phyloP scores from a whole-genome alignment of 306 rosid species.

The Vachellia collinsii region DNA sequence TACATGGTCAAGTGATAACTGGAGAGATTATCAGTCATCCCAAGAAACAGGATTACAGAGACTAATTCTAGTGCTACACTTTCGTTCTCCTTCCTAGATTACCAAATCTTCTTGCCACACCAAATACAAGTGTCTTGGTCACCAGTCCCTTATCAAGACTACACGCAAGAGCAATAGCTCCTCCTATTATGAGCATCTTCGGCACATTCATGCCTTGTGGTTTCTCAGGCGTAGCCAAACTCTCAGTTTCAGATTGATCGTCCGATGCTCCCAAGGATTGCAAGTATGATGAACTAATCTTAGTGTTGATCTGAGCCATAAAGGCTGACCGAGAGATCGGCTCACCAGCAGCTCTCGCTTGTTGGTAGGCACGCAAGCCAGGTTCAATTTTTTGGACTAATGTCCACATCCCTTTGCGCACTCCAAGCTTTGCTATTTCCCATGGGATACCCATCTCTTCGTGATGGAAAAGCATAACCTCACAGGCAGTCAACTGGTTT shows the following conservation, averaged over 20 bases:
- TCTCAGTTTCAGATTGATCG: constrained; percentile 38
- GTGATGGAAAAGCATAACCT: constrained; percentile 86
- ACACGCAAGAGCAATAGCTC: constrained; percentile 43
- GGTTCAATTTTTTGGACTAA: constrained; percentile 89
- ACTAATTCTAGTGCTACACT: constrained; percentile 32
- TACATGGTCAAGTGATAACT: neutral
- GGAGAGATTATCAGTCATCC: constrained; percentile 5
- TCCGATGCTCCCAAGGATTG: constrained; percentile 53
- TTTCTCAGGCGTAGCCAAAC: constrained; percentile 44
- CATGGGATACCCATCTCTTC: constrained; percentile 99
- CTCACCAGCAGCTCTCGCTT: constrained; percentile 63
- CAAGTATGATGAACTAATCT: constrained; percentile 62
- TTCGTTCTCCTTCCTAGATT: constrained; percentile 57
- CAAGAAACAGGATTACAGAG: constrained; percentile 33
- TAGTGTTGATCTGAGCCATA: constrained; percentile 72
- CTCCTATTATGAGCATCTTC: constrained; percentile 73
- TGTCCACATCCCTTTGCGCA: constrained; percentile 95
- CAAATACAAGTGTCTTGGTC: constrained; percentile 63
- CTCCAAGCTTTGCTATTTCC: constrained; percentile 97
- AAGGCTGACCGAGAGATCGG: constrained; percentile 70
- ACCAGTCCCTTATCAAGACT: constrained; percentile 18
- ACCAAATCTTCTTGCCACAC: constrained; percentile 85
- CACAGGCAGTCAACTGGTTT: constrained; percentile 65
- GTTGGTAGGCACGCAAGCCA: constrained; percentile 80
- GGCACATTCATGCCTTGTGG: constrained; percentile 64